Conservation (phyloP, 371 early-diverging fungal genomes). For the Mucor saturninus region DNA sequence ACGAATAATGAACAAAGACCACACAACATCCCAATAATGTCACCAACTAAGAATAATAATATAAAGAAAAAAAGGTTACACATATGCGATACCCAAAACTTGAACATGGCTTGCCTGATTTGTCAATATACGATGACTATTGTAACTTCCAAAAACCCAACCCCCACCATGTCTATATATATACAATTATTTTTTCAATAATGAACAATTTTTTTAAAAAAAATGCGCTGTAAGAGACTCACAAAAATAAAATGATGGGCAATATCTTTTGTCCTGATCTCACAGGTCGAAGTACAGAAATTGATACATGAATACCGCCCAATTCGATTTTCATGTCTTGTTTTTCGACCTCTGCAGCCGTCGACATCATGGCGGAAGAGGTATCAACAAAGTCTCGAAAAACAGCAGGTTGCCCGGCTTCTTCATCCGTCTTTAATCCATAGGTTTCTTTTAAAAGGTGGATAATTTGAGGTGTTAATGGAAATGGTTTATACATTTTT, state of each 20-base stretch:
- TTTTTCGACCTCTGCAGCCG: slow-evolving; percentile 5
- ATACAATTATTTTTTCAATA: not conserved
- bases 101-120: slow-evolving; percentile 20
- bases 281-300: slow-evolving; percentile 20
- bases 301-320: slow-evolving; percentile 9
- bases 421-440: not conserved
- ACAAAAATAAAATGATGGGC: slow-evolving; percentile 26
- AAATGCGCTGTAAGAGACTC: not conserved
- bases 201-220: no score
- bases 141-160: slow-evolving; percentile 13
- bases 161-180: slow-evolving; percentile 26
- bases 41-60: not conserved
- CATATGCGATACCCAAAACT: not conserved
- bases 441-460: not conserved
- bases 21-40: slow-evolving; percentile 9
- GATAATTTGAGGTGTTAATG: no score
- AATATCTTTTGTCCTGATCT: slow-evolving; percentile 14
- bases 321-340: slow-evolving; percentile 13
- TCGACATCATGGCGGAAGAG: not conserved
- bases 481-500: no score
- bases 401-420: not conserved
- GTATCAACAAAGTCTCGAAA: not conserved
- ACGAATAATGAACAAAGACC: slow-evolving; percentile 30
- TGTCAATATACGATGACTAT: slow-evolving; percentile 12
- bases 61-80: not conserved